A percentile compares a stretch with the other conserved stretches of the same genome.
Evolutionary conservation across 768 basidiomycete genomes (phyloP).

Genomic region (Ramaria rubella): DNA sequence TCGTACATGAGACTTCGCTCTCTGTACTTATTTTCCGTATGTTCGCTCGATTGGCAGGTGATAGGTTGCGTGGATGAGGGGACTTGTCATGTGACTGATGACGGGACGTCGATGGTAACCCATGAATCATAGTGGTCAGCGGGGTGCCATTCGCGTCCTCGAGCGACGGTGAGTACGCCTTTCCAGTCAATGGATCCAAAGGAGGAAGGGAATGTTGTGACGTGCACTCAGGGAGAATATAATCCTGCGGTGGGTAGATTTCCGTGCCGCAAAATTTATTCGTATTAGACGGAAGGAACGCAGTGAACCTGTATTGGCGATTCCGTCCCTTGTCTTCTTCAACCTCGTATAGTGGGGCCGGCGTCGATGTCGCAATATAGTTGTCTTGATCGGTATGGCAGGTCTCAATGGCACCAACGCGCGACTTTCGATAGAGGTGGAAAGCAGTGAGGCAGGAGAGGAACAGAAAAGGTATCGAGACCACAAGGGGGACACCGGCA

Average conservation of each 20-base stretch:
- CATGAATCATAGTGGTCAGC: no score
- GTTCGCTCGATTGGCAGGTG: neutral
- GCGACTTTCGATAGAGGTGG: neutral
- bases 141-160: neutral
- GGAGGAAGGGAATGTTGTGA: neutral
- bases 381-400: neutral
- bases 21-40: neutral
- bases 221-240: neutral
- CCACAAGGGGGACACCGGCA: conserved; percentile 47
- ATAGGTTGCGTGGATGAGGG: neutral
- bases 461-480: conserved; percentile 46
- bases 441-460: conserved; percentile 40
- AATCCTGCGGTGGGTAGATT: neutral
- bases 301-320: neutral
- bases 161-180: neutral
- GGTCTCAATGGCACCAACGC: neutral
- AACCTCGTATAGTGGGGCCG: no score
- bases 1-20: neutral
- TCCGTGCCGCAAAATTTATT: no score
- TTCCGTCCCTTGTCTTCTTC: neutral
- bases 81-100: neutral
- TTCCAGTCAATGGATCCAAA: neutral
- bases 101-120: no score
- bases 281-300: no score
- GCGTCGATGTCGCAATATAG: no score